These are phyloP conservation scores for Solanum pennellii DNA, from an alignment of 257 asterid species.

Conservation along the genomic window DNA sequence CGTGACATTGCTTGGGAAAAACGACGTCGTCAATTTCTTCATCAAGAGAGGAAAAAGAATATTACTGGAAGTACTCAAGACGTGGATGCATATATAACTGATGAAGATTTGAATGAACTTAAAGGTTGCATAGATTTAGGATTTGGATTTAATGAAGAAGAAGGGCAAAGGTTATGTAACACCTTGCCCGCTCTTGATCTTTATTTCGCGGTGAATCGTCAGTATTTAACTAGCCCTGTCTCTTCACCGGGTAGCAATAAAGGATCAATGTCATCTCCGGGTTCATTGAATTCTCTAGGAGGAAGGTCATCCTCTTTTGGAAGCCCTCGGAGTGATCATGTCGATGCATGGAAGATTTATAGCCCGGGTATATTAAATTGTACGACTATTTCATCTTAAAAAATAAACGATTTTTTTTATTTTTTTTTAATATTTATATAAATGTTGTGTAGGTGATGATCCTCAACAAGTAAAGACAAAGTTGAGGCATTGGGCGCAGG, in stretches of 20 bases:
- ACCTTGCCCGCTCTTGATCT: constrained; percentile 83
- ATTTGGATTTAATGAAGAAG: constrained; percentile 71
- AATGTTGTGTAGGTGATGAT: constrained; percentile 34
- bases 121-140: constrained; percentile 83
- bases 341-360: constrained; percentile 19
- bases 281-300: background rate
- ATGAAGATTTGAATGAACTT: constrained; percentile 70
- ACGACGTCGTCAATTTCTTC: constrained; percentile 49
- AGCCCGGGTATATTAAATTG: constrained; percentile 14
- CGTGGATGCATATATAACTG: constrained; percentile 27
- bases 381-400: no score
- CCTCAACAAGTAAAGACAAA: constrained; percentile 54
- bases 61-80: background rate
- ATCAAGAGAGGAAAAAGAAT: constrained; percentile 24
- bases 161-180: constrained; percentile 48
- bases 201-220: constrained; percentile 67
- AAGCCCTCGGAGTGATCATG: constrained; percentile 8
- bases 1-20: constrained; percentile 76
- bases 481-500: constrained; percentile 77
- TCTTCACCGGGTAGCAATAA: constrained; percentile 34
- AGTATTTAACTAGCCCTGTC: constrained; percentile 31
- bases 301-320: constrained; percentile 21
- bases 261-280: background rate
- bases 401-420: no score
- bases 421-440: background rate